Evolutionary conservation across 768 basidiomycete genomes (phyloP), one percentile per base, ranked within the genome.

Genomic region (Lyophyllum atratum): DNA sequence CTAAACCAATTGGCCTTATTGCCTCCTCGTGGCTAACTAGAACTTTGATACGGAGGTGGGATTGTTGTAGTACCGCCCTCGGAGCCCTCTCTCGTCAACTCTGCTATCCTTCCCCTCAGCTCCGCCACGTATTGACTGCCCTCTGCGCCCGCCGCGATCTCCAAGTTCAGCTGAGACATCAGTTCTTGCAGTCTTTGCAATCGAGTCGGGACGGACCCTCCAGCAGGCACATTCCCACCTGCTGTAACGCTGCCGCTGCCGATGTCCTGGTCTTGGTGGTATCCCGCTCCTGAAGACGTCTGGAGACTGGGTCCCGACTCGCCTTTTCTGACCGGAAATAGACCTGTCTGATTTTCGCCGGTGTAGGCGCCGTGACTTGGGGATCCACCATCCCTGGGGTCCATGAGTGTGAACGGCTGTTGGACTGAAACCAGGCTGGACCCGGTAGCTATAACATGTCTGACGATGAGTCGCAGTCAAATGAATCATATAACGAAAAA

Each of bases 171-270:
- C 28, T 55, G 26, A 9, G 39, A 10, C 5, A 56, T 54, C 4
- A 60, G 45, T n/a, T 56, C 54, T 40, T 60, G 54, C 15, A 60
- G 45, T 7, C 50, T 40, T 25, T 56, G 59, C 54, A 60, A 52
- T 1, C 54, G 59, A 17, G n/a, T n/a, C n/a, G 34, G 12, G 17
- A 37, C 34, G 4, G 15, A 21, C 24, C 4, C 24, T 2, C 24
- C 45, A 14, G 8, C 26, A 15, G 10, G 3, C 52, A 50, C 34
- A 15, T n/a, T n/a, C n/a, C 25, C 28, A 17, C n/a, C n/a, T n/a
- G n/a, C n/a, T n/a, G n/a, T n/a, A 22, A 26, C 24, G 50, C 50
- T 51, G 49, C 49, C n/a, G 49, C 25, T 28, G 14, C 45, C 45
- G 22, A 3, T 14, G 45, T 48, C n/a, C n/a, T n/a, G n/a, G n/a